phyloP scores from a whole-genome alignment of 176 grass and related monocot genomes.

The Ensete ventricosum region DNA sequence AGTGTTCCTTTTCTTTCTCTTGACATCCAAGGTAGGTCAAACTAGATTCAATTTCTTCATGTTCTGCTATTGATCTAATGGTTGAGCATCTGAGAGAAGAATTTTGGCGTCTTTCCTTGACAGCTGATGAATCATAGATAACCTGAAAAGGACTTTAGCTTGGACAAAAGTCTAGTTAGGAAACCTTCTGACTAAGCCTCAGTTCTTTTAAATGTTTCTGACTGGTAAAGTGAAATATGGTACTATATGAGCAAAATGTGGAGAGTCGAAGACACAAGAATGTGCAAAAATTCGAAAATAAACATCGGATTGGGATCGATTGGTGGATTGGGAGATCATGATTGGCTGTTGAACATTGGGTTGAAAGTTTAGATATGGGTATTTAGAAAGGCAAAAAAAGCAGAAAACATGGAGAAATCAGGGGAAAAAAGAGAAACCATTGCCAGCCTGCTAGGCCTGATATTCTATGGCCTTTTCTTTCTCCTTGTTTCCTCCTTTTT shows the following conservation, averaged over 20 bases:
- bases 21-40: no score
- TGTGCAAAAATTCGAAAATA: no score
- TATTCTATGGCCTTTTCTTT: neutral
- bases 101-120: neutral
- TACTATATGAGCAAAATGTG: neutral
- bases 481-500: no score
- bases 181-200: neutral
- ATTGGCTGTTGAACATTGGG: no score
- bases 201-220: neutral
- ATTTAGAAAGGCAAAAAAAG: no score
- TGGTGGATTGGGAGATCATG: no score
- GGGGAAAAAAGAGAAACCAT: no score
- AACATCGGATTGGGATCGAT: no score
- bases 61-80: neutral
- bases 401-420: no score
- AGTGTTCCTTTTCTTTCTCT: no score
- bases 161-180: neutral
- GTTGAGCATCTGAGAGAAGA: neutral
- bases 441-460: neutral
- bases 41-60: neutral
- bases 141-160: neutral
- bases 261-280: neutral
- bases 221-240: neutral
- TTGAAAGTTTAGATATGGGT: no score
- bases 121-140: neutral